Evolutionary conservation across 441 rosid species (phyloP), one percentile per base, ranked within the genome.

Genomic region (Bruguiera hainesii): DNA sequence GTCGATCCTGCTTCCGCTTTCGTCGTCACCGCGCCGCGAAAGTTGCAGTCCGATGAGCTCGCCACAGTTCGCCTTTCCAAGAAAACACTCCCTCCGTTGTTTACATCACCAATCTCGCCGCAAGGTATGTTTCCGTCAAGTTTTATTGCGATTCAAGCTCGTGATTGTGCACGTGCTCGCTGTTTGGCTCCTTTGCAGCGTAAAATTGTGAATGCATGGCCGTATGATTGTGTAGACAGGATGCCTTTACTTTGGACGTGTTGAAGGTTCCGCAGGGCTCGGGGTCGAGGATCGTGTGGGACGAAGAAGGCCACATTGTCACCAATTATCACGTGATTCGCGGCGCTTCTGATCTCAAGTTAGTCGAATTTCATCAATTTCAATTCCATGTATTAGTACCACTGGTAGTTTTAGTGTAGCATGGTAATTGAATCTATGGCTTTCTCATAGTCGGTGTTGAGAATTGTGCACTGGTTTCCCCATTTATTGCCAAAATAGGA

Each of bases 81-180:
- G 97, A 91, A 79, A 94, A 91, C 72, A 94, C 99, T 74, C 97
- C 97, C n/a, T 91, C 97, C 50, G 99, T 94, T 16, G 97, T 94
- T 33, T 87, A 91, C 82, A 89, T 94, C 84, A 94, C 99, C 64
- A 94, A 89, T 81, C 90, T 94, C 39, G 93, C 99, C 18, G 96
- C 66, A 71, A 89, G 80, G 98, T 91, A 68, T 30, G 9, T 23
- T n/a, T 56, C 13, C 4, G 23, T 5, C 19, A 9, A 50, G 56
- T 66, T 23, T 13, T 26, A 25, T 6, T 19, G n/a, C 21, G 37
- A 53, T 63, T 68, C 3, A 29, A 23, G n/a, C 51, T 39, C 10
- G 21, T 63, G 60, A 28, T 71, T 56, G n/a, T 30, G 23, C 35
- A 29, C 39, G 2, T 3, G 10, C 5, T 35, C 28, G 63, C n/a